A percentile compares a stretch with the other conserved stretches of the same genome.
Evolutionary conservation across 75 land plant genomes (phyloP).

Genomic region (Pinus tabuliformis): DNA sequence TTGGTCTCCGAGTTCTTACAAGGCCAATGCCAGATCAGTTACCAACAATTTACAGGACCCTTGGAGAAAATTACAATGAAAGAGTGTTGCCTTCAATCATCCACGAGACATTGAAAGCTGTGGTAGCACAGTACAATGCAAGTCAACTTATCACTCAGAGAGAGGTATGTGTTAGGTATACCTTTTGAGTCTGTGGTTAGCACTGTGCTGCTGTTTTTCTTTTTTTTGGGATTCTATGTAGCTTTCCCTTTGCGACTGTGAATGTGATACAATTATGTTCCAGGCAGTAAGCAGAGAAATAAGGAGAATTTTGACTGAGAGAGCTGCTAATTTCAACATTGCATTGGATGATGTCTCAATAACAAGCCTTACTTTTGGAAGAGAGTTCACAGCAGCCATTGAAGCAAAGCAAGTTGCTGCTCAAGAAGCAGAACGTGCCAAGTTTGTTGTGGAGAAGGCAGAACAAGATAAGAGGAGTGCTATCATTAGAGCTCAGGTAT

Average conservation of each 20-base stretch:
- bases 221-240: too few relatives aligned
- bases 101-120: conserved; percentile 82
- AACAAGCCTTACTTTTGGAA: conserved; percentile 63
- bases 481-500: conserved; percentile 69
- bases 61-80: conserved; percentile 77
- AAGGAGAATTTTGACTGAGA: conserved; percentile 51
- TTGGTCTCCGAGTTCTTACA: conserved; percentile 78
- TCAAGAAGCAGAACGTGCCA: conserved; percentile 75
- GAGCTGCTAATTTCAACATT: conserved; percentile 60
- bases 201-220: too few relatives aligned
- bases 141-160: conserved; percentile 88
- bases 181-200: too few relatives aligned
- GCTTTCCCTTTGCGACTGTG: too few relatives aligned
- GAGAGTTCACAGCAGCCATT: conserved; percentile 70
- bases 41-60: conserved; percentile 72
- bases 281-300: conserved; percentile 61
- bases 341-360: conserved; percentile 74
- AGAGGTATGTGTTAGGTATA: conserved; percentile 43
- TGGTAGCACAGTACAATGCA: conserved; percentile 91
- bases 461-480: conserved; percentile 75
- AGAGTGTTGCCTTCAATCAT: conserved; percentile 82
- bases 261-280: background rate
- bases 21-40: conserved; percentile 64
- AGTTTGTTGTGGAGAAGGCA: conserved; percentile 70
- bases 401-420: conserved; percentile 73